These are phyloP conservation scores for Dictyostelium brefeldianum DNA, from an alignment of 78 protist species.

Conservation along the genomic window DNA sequence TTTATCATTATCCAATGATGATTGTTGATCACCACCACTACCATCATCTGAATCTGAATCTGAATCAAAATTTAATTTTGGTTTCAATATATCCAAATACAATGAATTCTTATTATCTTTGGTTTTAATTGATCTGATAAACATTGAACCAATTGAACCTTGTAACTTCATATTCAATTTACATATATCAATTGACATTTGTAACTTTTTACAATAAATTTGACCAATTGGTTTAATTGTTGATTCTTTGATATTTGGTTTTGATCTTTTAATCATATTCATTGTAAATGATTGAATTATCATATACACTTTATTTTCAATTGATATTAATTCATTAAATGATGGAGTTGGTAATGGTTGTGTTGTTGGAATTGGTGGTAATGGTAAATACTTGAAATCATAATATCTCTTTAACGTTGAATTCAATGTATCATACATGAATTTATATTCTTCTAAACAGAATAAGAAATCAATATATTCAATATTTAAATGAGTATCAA, in stretches of 20 bases:
- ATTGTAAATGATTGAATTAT: not conserved
- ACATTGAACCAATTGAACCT: not conserved
- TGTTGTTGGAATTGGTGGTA: not conserved
- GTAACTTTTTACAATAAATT: not conserved
- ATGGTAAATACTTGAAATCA: slow-evolving; percentile 50
- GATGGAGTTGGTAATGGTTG: not conserved
- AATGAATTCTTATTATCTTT: slow-evolving; percentile 12
- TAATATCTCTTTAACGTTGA: slow-evolving; percentile 33
- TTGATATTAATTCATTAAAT: not conserved
- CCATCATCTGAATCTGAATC: not conserved
- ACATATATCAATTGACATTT: not conserved
- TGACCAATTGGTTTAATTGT: slow-evolving; percentile 9
- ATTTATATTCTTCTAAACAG: slow-evolving; percentile 14
- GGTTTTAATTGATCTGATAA: slow-evolving; percentile 6
- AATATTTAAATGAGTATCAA: not conserved
- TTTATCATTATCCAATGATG: not conserved
- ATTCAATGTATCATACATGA: slow-evolving; percentile 50
- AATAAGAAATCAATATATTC: slow-evolving; percentile 16
- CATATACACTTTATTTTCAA: not conserved
- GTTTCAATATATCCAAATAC: slow-evolving; percentile 16
- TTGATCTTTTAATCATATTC: slow-evolving; percentile 13
- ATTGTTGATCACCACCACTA: not conserved
- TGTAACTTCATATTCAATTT: slow-evolving; percentile 5
- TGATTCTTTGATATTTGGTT: not conserved
- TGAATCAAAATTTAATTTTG: slow-evolving; percentile 1